Evolutionary conservation across 495 filamentous ascomycete species (phyloP).

Genomic region (Saxispiralis lemnorum): DNA sequence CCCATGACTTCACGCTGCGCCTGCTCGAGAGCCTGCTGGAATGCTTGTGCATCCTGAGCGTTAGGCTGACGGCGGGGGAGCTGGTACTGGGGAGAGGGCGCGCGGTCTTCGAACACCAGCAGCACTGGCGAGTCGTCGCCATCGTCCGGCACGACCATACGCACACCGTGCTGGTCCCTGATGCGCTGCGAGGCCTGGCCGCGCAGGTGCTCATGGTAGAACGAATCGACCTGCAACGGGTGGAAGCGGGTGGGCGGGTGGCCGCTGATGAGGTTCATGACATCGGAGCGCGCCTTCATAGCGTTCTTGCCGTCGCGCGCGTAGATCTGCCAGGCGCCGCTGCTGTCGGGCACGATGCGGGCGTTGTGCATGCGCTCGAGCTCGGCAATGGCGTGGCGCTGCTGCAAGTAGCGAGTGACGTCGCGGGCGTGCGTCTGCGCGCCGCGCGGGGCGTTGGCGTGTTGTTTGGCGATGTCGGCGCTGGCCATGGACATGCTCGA

Average conservation of each 20-base stretch:
- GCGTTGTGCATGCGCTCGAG: conserved; percentile 62
- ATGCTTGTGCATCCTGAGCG: conserved; percentile 40
- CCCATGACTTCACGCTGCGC: conserved; percentile 52
- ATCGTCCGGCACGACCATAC: conserved; percentile 55
- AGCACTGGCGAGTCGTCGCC: conserved; percentile 41
- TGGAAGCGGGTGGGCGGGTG: conserved; percentile 62
- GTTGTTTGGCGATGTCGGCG: conserved; percentile 60
- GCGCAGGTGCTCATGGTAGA: conserved; percentile 64
- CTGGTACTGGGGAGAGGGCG: conserved; percentile 40
- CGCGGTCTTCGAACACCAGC: conserved; percentile 65
- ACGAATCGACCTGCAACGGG: conserved; percentile 58
- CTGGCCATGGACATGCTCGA: conserved; percentile 61
- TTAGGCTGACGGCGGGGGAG: conserved; percentile 47
- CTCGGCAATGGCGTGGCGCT: conserved; percentile 56
- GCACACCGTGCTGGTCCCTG: conserved; percentile 58
- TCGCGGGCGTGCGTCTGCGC: conserved; percentile 62
- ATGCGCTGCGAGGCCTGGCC: conserved; percentile 44
- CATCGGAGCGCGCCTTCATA: conserved; percentile 61
- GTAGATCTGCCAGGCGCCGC: conserved; percentile 65
- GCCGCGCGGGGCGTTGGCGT: conserved; percentile 52
- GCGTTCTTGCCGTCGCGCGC: conserved; percentile 67
- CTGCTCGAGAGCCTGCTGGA: conserved; percentile 51
- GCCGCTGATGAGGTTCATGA: conserved; percentile 59
- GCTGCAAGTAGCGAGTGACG: conserved; percentile 63
- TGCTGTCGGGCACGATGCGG: conserved; percentile 58